phyloP scores from a whole-genome alignment of 768 basidiomycete species.

The Rhizopogon salebrosus region DNA sequence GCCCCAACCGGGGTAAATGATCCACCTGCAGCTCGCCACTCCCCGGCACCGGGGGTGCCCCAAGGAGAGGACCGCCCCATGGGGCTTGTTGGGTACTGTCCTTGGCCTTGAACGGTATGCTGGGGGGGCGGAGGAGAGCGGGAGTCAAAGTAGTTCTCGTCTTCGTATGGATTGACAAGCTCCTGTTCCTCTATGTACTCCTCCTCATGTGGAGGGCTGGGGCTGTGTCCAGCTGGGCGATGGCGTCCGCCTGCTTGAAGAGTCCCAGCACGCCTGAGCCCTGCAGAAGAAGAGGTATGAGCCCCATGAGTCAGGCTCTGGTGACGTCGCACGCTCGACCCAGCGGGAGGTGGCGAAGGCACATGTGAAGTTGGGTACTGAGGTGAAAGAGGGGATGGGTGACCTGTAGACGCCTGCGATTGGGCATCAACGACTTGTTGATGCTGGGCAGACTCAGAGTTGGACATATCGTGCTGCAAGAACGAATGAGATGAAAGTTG shows the following conservation, averaged over 20 bases:
- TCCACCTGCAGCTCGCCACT: conserved; percentile 50
- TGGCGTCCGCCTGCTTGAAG: conserved; percentile 44
- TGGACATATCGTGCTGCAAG: conserved; percentile 18
- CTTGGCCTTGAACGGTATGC: conserved; percentile 27
- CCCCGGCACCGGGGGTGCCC: conserved; percentile 45
- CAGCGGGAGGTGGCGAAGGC: conserved; percentile 70
- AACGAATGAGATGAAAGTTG: conserved; percentile 10
- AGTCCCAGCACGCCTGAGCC: conserved; percentile 74
- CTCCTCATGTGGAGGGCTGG: conserved; percentile 50
- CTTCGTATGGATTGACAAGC: conserved; percentile 37
- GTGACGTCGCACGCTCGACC: conserved; percentile 70
- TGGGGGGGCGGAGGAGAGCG: conserved; percentile 36
- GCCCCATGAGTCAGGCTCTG: conserved; percentile 74
- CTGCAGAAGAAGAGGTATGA: conserved; percentile 36
- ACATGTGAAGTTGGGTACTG: conserved; percentile 48
- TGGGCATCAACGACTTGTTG: conserved; percentile 48
- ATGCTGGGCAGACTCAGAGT: conserved; percentile 29
- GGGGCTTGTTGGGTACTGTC: conserved; percentile 48
- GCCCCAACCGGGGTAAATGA: conserved; percentile 23
- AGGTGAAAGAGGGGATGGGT: conserved; percentile 57
- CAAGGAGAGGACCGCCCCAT: conserved; percentile 66
- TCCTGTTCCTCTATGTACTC: conserved; percentile 46
- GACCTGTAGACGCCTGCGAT: conserved; percentile 30
- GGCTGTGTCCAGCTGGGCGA: conserved; percentile 28
- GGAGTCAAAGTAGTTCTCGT: conserved; percentile 52